Evolutionary conservation across 1,284 basidiomycete genomes (phyloP).

Genomic region (Trametes sp.): DNA sequence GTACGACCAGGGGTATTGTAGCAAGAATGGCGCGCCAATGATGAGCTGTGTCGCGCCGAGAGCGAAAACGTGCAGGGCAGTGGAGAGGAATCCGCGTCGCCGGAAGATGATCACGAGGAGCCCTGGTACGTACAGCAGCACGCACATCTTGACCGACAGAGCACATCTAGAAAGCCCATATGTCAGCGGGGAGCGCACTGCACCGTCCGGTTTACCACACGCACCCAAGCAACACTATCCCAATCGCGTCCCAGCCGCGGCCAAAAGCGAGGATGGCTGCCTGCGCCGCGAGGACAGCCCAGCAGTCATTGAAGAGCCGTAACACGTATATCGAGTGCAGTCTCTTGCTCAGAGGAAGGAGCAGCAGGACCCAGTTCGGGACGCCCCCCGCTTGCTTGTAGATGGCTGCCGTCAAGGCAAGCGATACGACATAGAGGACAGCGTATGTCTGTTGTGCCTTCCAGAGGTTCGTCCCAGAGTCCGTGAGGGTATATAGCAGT

Average conservation of each 20-base stretch:
- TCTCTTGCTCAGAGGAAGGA: constrained; percentile 89
- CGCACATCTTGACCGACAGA: constrained; percentile 96
- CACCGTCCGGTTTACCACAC: constrained; percentile 35
- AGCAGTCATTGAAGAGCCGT: constrained; percentile 95
- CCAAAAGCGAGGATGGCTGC: constrained; percentile 69
- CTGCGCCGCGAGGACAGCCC: constrained; percentile 75
- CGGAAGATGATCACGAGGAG: constrained; percentile 84
- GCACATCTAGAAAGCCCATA: constrained; percentile 64
- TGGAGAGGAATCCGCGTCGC: constrained; percentile 67
- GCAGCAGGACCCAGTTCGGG: constrained; percentile 83
- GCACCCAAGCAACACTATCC: constrained; percentile 78
- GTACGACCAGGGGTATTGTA: constrained; percentile 70
- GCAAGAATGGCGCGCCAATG: constrained; percentile 80
- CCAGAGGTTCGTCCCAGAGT: constrained; percentile 66
- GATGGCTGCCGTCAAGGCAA: constrained; percentile 71
- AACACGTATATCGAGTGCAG: constrained; percentile 94
- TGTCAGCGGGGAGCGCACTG: neutral
- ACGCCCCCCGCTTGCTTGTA: constrained; percentile 69
- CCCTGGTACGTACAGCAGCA: constrained; percentile 91
- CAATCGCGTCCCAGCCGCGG: constrained; percentile 64
- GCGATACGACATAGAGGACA: constrained; percentile 71
- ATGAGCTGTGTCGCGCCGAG: constrained; percentile 66
- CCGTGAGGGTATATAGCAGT: constrained; percentile 72
- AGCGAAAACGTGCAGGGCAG: constrained; percentile 60
- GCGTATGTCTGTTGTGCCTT: constrained; percentile 85